Percentiles rank a stretch among this genome's conserved stretches.
Evolutionary conservation across 208 protist genomes (phyloP).

Genomic region (Trypanosomatidae sp.): DNA sequence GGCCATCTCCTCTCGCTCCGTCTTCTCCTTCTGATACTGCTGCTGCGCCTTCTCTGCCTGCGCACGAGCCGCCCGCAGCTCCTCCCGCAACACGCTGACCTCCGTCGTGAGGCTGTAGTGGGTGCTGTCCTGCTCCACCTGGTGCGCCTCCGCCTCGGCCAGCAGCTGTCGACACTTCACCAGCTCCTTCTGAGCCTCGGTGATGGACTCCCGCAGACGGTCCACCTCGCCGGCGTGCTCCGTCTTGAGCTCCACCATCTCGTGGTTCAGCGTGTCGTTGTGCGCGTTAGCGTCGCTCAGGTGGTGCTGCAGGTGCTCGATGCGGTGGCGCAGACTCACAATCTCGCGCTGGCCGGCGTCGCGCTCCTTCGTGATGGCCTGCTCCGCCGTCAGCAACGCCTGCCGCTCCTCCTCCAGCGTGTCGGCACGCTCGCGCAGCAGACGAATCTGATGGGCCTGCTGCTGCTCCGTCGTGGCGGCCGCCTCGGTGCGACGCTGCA

Average conservation of each 20-base stretch:
- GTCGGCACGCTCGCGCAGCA: slow-evolving; percentile 32
- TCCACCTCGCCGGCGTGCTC: slow-evolving; percentile 43
- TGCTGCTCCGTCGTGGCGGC: slow-evolving; percentile 33
- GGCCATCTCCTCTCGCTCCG: slow-evolving; percentile 40
- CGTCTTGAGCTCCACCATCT: slow-evolving; percentile 47
- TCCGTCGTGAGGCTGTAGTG: slow-evolving; percentile 30
- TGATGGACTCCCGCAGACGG: slow-evolving; percentile 37
- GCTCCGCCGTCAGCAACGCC: slow-evolving; percentile 31
- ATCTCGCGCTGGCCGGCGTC: slow-evolving; percentile 36
- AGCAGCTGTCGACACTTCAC: slow-evolving; percentile 41
- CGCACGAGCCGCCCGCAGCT: slow-evolving; percentile 27
- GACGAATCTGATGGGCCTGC: slow-evolving; percentile 24
- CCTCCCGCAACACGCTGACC: slow-evolving; percentile 18
- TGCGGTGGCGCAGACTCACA: slow-evolving; percentile 31
- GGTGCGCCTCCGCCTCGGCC: slow-evolving; percentile 41
- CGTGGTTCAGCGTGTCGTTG: slow-evolving; percentile 53
- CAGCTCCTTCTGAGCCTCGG: slow-evolving; percentile 53
- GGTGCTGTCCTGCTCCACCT: slow-evolving; percentile 36
- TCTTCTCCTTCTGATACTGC: slow-evolving; percentile 36
- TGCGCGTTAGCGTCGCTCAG: slow-evolving; percentile 45
- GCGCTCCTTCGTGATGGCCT: slow-evolving; percentile 22
- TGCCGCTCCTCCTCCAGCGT: slow-evolving; percentile 34
- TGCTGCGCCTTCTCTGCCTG: slow-evolving; percentile 27
- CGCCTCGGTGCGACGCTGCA: slow-evolving; percentile 34
- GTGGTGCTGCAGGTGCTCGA: slow-evolving; percentile 41